Evolutionary conservation across 2,329 filamentous ascomycete genomes (phyloP), one percentile per base, ranked within the genome.

Genomic region (Claviceps sp.): DNA sequence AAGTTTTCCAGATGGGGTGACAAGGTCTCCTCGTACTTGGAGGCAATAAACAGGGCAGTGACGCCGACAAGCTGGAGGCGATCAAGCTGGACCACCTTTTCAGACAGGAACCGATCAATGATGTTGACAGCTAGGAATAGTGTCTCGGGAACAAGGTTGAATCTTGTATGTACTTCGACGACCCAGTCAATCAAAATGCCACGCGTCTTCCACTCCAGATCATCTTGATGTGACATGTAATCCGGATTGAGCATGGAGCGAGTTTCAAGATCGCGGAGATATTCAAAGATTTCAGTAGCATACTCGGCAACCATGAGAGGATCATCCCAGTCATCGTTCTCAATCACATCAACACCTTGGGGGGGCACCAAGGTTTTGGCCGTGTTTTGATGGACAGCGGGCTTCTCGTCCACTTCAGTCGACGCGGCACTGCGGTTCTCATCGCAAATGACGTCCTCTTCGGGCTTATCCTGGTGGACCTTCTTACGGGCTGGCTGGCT

Each of bases 31-130:
- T 98, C 91, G 66, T 97, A 98, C 74, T 98, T 98, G 64, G 91
- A 94, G 13, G 93, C 93, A 64, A 97, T 95, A 74, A 97, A 97
- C 93, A 98, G 97, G 68, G 91, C 93, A 23, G 93, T 95, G 62
- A 97, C 90, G 63, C 93, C 93, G 53, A 98, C 93, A 8, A 98
- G 79, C 71, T 98, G 93, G 5, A 98, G 83, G 55, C 90, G 89
- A 67, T 97, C 91, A 46, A 98, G 82, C 71, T 95, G 88, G 45
- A 98, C 93, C 36, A 96, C 85, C 75, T 97, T 96, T 63, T 83
- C 82, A 0, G 91, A 96, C 46, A 98, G 80, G 75, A 97, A 98
- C 54, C 93, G 90, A 68, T 98, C 93, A 65, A 97, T 94, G 67
- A 97, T 89, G 78, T 97, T 98, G 77, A 96, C 88, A 45, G 90